Evolutionary conservation across 2,329 filamentous ascomycete species (phyloP).

Genomic region (Pseudocercospora fuligena): DNA sequence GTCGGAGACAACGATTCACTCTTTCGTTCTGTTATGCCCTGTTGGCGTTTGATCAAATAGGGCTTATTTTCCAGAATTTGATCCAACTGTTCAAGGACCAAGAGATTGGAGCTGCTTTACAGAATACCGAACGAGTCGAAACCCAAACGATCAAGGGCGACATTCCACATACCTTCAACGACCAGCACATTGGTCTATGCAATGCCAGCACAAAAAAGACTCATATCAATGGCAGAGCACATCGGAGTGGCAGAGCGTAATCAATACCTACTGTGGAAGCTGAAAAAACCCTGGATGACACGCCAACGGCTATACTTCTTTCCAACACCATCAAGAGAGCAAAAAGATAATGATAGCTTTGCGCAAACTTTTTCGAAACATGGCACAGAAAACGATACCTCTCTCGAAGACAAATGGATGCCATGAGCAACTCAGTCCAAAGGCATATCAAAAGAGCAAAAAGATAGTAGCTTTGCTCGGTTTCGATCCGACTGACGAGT

Average conservation of each 20-base stretch:
- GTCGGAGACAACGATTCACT: neutral
- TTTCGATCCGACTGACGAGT: no score
- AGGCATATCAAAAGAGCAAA: neutral
- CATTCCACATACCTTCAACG: neutral
- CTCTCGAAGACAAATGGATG: neutral
- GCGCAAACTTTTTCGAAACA: no score
- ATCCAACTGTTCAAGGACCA: neutral
- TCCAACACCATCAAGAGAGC: conserved; percentile 9
- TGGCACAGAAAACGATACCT: no score
- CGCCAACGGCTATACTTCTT: neutral
- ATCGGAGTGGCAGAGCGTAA: neutral
- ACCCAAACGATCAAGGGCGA: neutral
- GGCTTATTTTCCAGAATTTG: neutral
- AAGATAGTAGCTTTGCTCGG: no score
- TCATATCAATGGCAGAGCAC: no score
- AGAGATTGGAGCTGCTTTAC: neutral
- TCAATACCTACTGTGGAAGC: neutral
- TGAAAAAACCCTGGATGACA: neutral
- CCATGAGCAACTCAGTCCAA: neutral
- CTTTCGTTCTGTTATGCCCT: no score
- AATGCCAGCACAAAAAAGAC: no score
- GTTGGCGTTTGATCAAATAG: no score
- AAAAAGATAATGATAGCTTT: conserved; percentile 19
- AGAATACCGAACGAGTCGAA: no score
- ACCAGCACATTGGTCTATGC: neutral